Evolutionary conservation across 2,329 filamentous ascomycete species (phyloP), one percentile per base, ranked within the genome.

Genomic region (Pseudopithomyces chartarum): DNA sequence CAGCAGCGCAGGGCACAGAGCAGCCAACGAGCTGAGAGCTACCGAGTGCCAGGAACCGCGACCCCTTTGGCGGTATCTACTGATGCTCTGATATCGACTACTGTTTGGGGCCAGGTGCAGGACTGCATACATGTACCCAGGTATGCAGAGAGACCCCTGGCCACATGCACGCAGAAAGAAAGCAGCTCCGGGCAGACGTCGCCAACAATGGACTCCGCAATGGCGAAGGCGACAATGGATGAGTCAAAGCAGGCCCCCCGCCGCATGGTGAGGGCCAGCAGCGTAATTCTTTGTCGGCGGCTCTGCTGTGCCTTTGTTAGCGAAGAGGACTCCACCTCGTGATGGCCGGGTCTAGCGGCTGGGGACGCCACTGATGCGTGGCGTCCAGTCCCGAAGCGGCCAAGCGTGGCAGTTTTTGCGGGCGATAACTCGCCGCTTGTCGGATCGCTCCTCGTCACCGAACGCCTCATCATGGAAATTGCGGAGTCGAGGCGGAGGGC

Each of bases 401-500:
- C 20, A 58, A 48, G 44, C n/a, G 56, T 49, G 44, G 38, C 43
- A 47, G 26, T 4, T 32, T 33, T 34, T 26, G 23, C 39, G 34
- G 33, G 22, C 43, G 52, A 33, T 58, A 43, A 55, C 43, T 58
- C 56, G 52, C 51, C 33, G 42, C 39, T 22, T 6, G 20, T 11
- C 39, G 54, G 42, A 36, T 47, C 36, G 33, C 29, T 10, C 33
- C 36, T 49, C 46, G 51, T 58, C 51, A 58, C 39, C n/a, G 34
- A 52, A 52, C 47, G 52, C 52, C 48, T 49, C 52, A 43, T 17
- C 29, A 17, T 44, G 36, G 23, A 49, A 51, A 55, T 44, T 52
- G 52, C 56, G 47, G 47, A 55, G 52, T 33, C 54, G 13, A 55
- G 17, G 52, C 38, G 52, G 56, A 51, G 50, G 49, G 39, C 39